These are phyloP conservation scores for Phaeophleospora eucalypticola DNA, from an alignment of 2,329 filamentous ascomycete genomes.

Conservation along the genomic window DNA sequence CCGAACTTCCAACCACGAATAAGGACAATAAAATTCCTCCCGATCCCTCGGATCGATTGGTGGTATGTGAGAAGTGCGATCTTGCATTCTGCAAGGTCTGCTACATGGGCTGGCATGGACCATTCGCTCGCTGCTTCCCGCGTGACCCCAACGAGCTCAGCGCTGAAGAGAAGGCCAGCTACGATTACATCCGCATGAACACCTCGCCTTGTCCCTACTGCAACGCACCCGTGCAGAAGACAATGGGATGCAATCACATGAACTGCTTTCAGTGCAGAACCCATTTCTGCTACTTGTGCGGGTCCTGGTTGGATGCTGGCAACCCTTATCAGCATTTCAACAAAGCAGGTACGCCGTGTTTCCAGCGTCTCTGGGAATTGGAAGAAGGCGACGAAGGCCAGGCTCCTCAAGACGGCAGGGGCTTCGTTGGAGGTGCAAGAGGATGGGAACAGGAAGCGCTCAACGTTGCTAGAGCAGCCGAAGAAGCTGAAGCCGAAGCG, in stretches of 20 bases:
- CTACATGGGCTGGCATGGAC: constrained; percentile 85
- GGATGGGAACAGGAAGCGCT: constrained; percentile 42
- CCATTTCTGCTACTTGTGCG: constrained; percentile 94
- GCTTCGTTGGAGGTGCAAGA: constrained; percentile 39
- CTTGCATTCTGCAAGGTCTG: constrained; percentile 84
- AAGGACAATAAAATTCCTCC: constrained; percentile 22
- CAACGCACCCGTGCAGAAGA: constrained; percentile 79
- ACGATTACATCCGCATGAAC: constrained; percentile 76
- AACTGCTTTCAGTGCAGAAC: constrained; percentile 82
- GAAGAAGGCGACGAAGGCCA: constrained; percentile 67
- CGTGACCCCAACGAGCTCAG: constrained; percentile 67
- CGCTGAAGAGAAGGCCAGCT: constrained; percentile 78
- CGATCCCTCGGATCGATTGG: constrained; percentile 57
- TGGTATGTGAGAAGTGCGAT: constrained; percentile 81
- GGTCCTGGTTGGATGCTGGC: constrained; percentile 71
- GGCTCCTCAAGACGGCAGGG: constrained; percentile 34
- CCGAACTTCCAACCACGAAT: constrained; percentile 5
- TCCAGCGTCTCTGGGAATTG: constrained; percentile 83
- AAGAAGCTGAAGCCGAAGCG: constrained; percentile 30
- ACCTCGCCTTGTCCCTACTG: constrained; percentile 90
- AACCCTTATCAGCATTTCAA: constrained; percentile 94
- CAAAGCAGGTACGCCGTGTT: constrained; percentile 63
- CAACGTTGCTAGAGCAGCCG: constrained; percentile 28
- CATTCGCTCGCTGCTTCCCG: constrained; percentile 68
- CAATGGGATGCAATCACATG: constrained; percentile 95